Conservation (phyloP, 805 yeast genomes). For the Cephaloascus fragrans region DNA sequence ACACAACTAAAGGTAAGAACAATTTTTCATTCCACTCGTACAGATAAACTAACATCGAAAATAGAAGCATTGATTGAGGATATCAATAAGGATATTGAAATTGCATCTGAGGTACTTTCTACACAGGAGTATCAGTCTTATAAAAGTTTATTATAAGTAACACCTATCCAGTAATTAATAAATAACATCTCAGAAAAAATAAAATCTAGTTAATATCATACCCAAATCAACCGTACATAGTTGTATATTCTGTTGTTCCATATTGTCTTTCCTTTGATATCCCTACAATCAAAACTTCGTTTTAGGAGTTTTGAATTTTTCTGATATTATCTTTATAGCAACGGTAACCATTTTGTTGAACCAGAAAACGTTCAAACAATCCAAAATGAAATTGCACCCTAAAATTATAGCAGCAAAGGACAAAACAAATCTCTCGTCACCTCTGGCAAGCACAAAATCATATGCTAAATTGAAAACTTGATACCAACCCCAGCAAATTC, state of each 20-base stretch:
- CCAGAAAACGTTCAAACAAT: conserved; percentile 23
- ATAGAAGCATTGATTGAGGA: conserved; percentile 76
- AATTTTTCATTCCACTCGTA: not conserved
- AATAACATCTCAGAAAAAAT: too few relatives aligned
- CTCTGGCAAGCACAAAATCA: conserved; percentile 14
- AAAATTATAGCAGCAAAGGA: conserved; percentile 15
- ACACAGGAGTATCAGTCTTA: conserved; percentile 28
- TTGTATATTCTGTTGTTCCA: too few relatives aligned
- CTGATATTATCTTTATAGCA: conserved; percentile 20
- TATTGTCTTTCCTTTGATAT: too few relatives aligned
- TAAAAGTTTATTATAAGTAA: conserved; percentile 7
- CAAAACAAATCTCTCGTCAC: conserved; percentile 15
- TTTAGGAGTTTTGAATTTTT: too few relatives aligned
- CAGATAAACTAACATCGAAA: conserved; percentile 10
- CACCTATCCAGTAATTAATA: not conserved
- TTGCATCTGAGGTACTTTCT: conserved; percentile 44
- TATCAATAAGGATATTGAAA: conserved; percentile 68
- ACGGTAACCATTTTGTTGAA: conserved; percentile 25
- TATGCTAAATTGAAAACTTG: conserved; percentile 14
- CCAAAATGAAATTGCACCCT: conserved; percentile 18
- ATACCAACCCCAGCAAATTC: conserved; percentile 29
- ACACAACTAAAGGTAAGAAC: conserved; percentile 47
- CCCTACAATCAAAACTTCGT: too few relatives aligned
- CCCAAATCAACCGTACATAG: too few relatives aligned
- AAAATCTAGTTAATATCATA: too few relatives aligned